A percentile compares a stretch with the other conserved stretches of the same genome.
Conservation (phyloP, 805 yeast species). For the Kregervanrija delftensis region DNA sequence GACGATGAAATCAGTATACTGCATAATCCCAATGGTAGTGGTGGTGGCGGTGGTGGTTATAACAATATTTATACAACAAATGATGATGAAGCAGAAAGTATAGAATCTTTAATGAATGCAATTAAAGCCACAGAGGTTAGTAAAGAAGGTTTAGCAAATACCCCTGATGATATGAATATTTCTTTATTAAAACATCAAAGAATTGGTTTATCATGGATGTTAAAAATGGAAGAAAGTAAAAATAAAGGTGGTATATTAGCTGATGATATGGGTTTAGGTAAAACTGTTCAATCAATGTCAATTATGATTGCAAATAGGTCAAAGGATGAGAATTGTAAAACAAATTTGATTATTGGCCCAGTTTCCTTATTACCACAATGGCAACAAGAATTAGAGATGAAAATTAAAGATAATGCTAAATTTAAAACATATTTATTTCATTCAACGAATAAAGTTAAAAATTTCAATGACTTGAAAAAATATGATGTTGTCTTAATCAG, state of each 20-base stretch:
- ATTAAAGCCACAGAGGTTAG: conserved; percentile 45
- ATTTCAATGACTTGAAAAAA: conserved; percentile 39
- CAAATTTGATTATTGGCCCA: conserved; percentile 82
- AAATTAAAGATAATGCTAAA: conserved; percentile 41
- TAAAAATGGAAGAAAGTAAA: conserved; percentile 54
- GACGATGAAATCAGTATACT: neutral
- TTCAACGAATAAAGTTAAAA: conserved; percentile 32
- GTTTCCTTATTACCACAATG: conserved; percentile 83
- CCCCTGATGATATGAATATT: conserved; percentile 60
- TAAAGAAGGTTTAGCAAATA: conserved; percentile 44
- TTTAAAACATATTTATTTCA: conserved; percentile 58
- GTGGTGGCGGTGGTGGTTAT: neutral
- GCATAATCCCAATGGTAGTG: neutral
- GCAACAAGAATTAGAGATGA: conserved; percentile 67
- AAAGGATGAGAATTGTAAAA: conserved; percentile 29
- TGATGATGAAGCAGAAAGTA: conserved; percentile 17
- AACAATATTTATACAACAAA: conserved; percentile 5
- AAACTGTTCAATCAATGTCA: conserved; percentile 64
- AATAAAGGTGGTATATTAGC: conserved; percentile 66
- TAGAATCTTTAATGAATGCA: conserved; percentile 24
- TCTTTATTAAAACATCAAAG: conserved; percentile 58
- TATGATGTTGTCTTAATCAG: conserved; percentile 78
- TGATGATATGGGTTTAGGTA: conserved; percentile 82
- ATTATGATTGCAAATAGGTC: conserved; percentile 44
- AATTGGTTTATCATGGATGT: conserved; percentile 77